A percentile compares a stretch with the other conserved stretches of the same genome.
Evolutionary conservation across 331 rosid species (phyloP).

Genomic region (Malus hybrid): DNA sequence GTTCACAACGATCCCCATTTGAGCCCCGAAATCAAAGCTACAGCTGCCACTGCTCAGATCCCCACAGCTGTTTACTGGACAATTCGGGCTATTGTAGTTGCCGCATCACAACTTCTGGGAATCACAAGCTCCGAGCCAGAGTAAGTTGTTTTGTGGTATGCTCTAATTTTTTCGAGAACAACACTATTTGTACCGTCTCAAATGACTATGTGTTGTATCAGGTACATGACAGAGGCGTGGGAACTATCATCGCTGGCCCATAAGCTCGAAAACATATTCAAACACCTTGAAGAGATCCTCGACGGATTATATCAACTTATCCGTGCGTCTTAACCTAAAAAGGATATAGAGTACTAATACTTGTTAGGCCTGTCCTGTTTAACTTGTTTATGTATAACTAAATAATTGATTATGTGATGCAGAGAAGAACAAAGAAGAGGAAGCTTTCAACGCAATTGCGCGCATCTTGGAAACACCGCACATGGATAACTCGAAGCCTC

Average conservation of each 20-base stretch:
- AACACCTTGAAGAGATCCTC: constrained; percentile 47
- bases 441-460: constrained; percentile 23
- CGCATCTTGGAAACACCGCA: background rate
- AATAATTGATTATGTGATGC: constrained; percentile 9
- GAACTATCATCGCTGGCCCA: constrained; percentile 66
- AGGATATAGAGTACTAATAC: background rate
- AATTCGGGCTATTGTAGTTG: constrained; percentile 41
- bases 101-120: constrained; percentile 42
- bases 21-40: background rate
- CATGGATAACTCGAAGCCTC: constrained; percentile 2
- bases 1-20: constrained; percentile 4
- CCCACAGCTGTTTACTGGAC: constrained; percentile 74
- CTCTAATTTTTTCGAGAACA: background rate
- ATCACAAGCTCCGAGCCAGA: constrained; percentile 43
- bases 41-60: constrained; percentile 26
- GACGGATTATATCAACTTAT: constrained; percentile 26
- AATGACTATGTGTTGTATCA: constrained; percentile 1
- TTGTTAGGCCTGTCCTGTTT: background rate
- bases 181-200: background rate
- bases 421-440: constrained; percentile 39
- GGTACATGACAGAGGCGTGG: constrained; percentile 60
- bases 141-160: constrained; percentile 17
- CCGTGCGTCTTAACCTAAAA: constrained; percentile 21
- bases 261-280: constrained; percentile 51
- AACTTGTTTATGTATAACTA: background rate